phyloP scores from a whole-genome alignment of 2,329 filamentous ascomycete species.

The Aspergillus costaricaensis region DNA sequence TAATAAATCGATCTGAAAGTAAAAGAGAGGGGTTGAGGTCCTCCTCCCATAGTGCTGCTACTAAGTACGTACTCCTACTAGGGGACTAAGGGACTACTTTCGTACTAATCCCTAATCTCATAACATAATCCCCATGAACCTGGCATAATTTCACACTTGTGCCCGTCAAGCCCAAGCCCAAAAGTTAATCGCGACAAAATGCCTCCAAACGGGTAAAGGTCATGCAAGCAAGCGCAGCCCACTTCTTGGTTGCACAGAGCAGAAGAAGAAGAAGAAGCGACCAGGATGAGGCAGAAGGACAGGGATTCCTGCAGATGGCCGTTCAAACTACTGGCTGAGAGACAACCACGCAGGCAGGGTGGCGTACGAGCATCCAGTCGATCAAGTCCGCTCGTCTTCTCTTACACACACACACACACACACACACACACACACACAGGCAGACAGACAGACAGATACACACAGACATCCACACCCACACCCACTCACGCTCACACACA shows the following conservation, averaged over 20 bases:
- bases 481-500: too few relatives aligned
- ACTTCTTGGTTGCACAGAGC: conserved; percentile 23
- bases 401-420: too few relatives aligned
- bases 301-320: conserved; percentile 26
- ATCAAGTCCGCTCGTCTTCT: conserved; percentile 15
- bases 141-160: neutral
- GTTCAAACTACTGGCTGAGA: conserved; percentile 25
- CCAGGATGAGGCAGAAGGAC: conserved; percentile 17
- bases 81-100: too few relatives aligned
- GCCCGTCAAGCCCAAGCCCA: neutral
- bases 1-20: neutral
- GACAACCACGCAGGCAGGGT: conserved; percentile 26
- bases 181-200: conserved; percentile 1
- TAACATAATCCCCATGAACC: neutral
- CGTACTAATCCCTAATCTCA: neutral
- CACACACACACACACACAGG: too few relatives aligned
- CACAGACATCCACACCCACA: too few relatives aligned
- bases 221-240: conserved; percentile 26
- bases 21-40: neutral
- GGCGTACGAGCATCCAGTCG: conserved; percentile 21
- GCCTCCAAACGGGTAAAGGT: conserved; percentile 1
- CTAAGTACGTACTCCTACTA: too few relatives aligned
- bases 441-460: too few relatives aligned
- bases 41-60: too few relatives aligned
- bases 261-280: conserved; percentile 23